Conservation (phyloP, 441 rosid species). For the Populus hybrid region DNA sequence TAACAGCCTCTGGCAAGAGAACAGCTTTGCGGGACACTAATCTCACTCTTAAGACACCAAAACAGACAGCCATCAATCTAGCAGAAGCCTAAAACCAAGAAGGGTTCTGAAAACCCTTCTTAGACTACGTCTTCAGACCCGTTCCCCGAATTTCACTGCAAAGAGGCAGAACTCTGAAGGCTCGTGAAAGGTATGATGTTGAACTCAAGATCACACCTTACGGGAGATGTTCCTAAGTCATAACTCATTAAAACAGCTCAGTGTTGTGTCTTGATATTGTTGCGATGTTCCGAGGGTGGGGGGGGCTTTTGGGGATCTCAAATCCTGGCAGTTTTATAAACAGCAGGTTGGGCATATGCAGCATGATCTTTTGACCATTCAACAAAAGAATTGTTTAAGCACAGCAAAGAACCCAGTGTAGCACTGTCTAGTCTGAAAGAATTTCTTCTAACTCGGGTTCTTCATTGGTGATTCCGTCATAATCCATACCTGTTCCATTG, state of each 20-base stretch:
- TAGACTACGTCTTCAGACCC: not conserved
- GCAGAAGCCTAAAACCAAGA: not conserved
- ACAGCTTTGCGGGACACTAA: not conserved
- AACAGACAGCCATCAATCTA: not conserved
- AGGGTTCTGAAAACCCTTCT: not conserved
- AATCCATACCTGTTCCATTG: slow-evolving; percentile 54
- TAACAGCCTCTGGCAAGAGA: no score
- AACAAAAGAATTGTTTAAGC: not conserved
- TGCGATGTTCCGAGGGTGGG: not conserved
- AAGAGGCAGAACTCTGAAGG: not conserved
- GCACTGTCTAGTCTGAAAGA: slow-evolving; percentile 59
- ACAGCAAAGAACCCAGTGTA: not conserved
- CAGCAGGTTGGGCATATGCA: not conserved
- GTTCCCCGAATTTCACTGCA: not conserved
- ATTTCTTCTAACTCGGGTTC: slow-evolving; percentile 83
- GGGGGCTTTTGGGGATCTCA: not conserved
- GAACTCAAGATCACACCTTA: not conserved
- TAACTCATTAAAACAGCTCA: not conserved
- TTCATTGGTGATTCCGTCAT: slow-evolving; percentile 51
- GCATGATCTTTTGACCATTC: not conserved
- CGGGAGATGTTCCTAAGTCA: not conserved
- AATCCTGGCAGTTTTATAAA: slow-evolving; percentile 7
- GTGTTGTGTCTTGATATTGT: not conserved
- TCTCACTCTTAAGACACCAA: not conserved
- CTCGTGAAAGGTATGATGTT: no score